phyloP scores from a whole-genome alignment of 1,284 basidiomycete genomes.

The Ustilago curta region DNA sequence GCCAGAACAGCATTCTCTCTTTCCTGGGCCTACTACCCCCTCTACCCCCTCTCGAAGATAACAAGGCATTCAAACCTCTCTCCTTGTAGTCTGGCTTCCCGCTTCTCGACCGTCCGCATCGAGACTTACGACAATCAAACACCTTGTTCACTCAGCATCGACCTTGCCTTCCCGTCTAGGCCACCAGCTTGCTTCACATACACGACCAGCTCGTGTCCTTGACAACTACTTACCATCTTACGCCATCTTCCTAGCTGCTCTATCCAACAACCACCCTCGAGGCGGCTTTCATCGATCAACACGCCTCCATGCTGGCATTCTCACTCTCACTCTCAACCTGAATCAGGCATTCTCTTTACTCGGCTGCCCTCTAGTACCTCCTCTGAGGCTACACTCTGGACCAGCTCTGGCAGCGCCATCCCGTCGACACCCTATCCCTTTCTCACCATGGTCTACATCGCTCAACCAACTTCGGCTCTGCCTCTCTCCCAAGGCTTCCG shows the following conservation, averaged over 20 bases:
- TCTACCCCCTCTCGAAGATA: background rate
- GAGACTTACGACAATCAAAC: conserved; percentile 5
- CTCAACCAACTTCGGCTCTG: conserved; percentile 24
- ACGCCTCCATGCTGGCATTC: conserved; percentile 21
- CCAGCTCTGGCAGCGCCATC: conserved; percentile 36
- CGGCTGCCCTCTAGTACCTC: background rate
- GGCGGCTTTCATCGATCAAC: background rate
- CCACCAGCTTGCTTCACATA: conserved; percentile 1
- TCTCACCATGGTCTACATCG: conserved; percentile 38
- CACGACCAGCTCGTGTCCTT: conserved; percentile 1
- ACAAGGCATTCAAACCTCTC: conserved; percentile 9
- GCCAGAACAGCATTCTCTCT: background rate
- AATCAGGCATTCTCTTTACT: conserved; percentile 6
- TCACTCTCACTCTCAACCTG: conserved; percentile 4
- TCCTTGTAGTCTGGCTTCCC: conserved; percentile 4
- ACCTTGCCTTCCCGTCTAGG: background rate
- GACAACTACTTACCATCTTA: background rate
- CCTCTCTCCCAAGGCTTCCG: conserved; percentile 16
- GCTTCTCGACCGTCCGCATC: conserved; percentile 28
- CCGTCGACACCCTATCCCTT: background rate
- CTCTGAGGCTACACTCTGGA: background rate
- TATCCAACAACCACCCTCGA: background rate
- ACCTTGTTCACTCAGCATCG: conserved; percentile 4
- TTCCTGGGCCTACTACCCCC: background rate
- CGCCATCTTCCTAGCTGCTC: background rate